Percentiles rank a stretch among this genome's conserved stretches.
Conservation (phyloP, 2,329 filamentous ascomycete genomes). For the Colletotrichum limetticola region DNA sequence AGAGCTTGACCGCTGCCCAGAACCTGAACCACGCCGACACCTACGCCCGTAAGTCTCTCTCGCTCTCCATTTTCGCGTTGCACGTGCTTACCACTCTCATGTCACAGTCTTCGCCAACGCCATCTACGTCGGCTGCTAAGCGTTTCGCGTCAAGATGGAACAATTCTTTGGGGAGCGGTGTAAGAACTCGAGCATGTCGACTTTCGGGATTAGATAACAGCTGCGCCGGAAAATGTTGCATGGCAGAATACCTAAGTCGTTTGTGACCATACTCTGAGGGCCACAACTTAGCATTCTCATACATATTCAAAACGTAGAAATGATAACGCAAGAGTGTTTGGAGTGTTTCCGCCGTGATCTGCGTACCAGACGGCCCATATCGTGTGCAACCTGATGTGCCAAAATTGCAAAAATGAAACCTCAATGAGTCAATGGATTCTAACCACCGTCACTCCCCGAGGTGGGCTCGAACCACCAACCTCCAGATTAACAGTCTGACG, state of each 20-base stretch:
- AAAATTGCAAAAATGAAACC: not conserved
- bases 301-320: not conserved
- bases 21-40: slow-evolving; percentile 74
- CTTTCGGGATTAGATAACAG: not conserved
- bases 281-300: not conserved
- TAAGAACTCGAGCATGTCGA: not conserved
- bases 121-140: slow-evolving; percentile 52
- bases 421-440: not conserved
- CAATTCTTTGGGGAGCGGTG: not conserved
- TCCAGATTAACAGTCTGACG: slow-evolving; percentile 36
- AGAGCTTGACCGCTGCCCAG: slow-evolving; percentile 55
- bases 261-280: not conserved
- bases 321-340: not conserved
- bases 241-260: not conserved
- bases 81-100: slow-evolving; percentile 41
- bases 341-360: too few relatives aligned
- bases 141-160: not conserved
- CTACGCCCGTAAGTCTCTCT: slow-evolving; percentile 42
- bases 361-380: too few relatives aligned
- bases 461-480: slow-evolving; percentile 35
- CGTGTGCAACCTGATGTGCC: too few relatives aligned
- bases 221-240: not conserved
- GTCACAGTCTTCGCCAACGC: slow-evolving; percentile 32
- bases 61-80: not conserved
- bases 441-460: not conserved